Evolutionary conservation across 352 stramenopile species (phyloP), one percentile per base, ranked within the genome.

Genomic region (Blastocystis sp.): DNA sequence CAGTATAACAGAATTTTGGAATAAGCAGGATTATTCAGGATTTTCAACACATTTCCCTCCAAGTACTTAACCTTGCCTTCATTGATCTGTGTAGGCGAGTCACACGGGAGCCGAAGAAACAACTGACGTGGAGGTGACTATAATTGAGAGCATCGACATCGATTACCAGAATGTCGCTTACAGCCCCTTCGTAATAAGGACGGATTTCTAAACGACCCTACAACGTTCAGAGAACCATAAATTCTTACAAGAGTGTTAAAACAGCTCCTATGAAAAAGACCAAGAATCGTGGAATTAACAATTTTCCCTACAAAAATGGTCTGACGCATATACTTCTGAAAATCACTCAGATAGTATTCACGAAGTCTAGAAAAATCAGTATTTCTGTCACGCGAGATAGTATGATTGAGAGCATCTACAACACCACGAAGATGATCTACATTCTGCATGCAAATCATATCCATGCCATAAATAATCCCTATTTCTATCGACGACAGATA

Each of bases 361-460:
- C 59, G 59, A 13, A 90, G 58, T 0, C 81, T 33, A 0, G 81
- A 90, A 48, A 87, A 75, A 33, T 90, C 81, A 19, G 81, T 90
- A 53, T 90, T 78, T 19, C 81, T 53, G 33, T 87, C 44, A 40
- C 60, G 66, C n/a, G 27, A 70, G 13, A 87, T 53, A 30, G 75
- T 88, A 6, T 24, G 1, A 22, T 90, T 90, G 7, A 19, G n/a
- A 33, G 51, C 82, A 22, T 62, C 73, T 7, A 81, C 17, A 40
- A 90, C 64, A 19, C 59, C 42, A 13, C 44, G 48, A 37, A 90
- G 30, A 51, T 90, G 81, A 54, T 78, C 59, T 11, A 42, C 81
- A 57, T 90, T 90, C 33, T 90, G 81, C 66, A 87, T 87, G 22
- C 35, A 58, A 30, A 90, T 90, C 59, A 87, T 87, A 73, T 82